phyloP scores from a whole-genome alignment of 306 rosid genomes.

The Malus orientalis region DNA sequence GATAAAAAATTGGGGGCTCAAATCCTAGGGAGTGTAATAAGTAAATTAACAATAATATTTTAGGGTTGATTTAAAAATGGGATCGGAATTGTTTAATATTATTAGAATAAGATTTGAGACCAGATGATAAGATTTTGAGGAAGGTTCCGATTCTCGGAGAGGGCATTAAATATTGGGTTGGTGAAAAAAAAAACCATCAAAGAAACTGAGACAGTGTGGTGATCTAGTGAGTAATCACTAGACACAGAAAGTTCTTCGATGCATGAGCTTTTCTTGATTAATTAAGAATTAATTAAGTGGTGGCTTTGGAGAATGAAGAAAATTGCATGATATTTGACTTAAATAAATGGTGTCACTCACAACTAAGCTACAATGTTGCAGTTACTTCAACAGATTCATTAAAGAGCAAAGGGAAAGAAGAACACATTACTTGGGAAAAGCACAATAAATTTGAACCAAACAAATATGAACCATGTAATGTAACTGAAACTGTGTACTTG shows the following conservation, averaged over 20 bases:
- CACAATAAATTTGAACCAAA: slow-evolving; percentile 19
- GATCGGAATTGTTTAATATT: slow-evolving; percentile 8
- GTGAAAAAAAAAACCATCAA: slow-evolving; percentile 15
- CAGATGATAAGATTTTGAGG: slow-evolving; percentile 22
- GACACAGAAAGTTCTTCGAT: slow-evolving; percentile 32
- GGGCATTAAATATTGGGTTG: slow-evolving; percentile 16
- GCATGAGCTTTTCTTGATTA: slow-evolving; percentile 25
- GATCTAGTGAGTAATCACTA: slow-evolving; percentile 44
- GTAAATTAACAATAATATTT: neutral
- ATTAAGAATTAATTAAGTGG: neutral
- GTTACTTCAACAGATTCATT: slow-evolving; percentile 26
- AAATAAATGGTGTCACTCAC: no score
- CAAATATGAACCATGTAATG: slow-evolving; percentile 6
- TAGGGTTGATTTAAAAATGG: neutral
- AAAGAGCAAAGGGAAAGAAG: slow-evolving; percentile 6
- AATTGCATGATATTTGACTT: no score
- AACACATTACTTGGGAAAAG: slow-evolving; percentile 19
- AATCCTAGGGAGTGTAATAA: slow-evolving; percentile 18
- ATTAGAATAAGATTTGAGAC: slow-evolving; percentile 22
- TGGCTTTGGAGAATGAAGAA: slow-evolving; percentile 30
- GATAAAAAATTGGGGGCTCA: slow-evolving; percentile 16
- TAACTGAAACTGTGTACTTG: slow-evolving; percentile 13
- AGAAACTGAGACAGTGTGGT: slow-evolving; percentile 42
- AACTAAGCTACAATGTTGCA: slow-evolving; percentile 14
- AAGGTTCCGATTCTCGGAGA: slow-evolving; percentile 27